Evolutionary conservation across 192 early-diverging fungal genomes (phyloP).

Genomic region (Coemansia asiatica): DNA sequence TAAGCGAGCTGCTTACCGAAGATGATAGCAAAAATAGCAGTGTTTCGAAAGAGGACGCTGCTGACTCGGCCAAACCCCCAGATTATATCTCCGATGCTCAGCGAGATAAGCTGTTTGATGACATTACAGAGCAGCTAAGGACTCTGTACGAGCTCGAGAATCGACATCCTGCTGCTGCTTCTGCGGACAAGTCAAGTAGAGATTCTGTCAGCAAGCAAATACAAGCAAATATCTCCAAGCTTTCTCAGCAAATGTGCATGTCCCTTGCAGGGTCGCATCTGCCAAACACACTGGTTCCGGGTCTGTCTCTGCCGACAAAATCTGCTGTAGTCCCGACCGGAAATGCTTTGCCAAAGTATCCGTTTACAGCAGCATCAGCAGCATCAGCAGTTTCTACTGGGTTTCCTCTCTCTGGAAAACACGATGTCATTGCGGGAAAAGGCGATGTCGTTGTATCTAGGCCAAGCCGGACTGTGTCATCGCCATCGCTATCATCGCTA

Average conservation of each 20-base stretch:
- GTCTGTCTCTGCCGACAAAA: constrained; percentile 2
- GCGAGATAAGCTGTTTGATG: not conserved
- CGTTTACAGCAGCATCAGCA: not conserved
- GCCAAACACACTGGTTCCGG: constrained; percentile 26
- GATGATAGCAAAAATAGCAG: too few relatives aligned
- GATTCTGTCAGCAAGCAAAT: not conserved
- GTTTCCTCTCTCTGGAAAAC: not conserved
- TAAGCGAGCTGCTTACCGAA: constrained; percentile 27
- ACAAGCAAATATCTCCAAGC: constrained; percentile 13
- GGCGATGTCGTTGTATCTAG: constrained; percentile 5
- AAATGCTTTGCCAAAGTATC: not conserved
- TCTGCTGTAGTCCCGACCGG: not conserved
- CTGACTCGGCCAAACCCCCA: not conserved
- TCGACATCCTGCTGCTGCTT: not conserved
- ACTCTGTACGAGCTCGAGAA: not conserved
- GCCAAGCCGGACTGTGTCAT: constrained; percentile 28
- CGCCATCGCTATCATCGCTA: constrained; percentile 29
- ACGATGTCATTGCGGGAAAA: not conserved
- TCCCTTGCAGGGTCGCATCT: constrained; percentile 16
- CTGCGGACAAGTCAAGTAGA: not conserved
- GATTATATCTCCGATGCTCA: not conserved
- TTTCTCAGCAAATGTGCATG: constrained; percentile 37
- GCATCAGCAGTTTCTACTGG: not conserved
- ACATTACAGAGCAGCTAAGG: not conserved
- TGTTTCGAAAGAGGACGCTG: not conserved